Percentiles rank a stretch among this genome's conserved stretches.
Evolutionary conservation across 2,329 filamentous ascomycete genomes (phyloP).

Genomic region (Phyllosticta citriasiana): DNA sequence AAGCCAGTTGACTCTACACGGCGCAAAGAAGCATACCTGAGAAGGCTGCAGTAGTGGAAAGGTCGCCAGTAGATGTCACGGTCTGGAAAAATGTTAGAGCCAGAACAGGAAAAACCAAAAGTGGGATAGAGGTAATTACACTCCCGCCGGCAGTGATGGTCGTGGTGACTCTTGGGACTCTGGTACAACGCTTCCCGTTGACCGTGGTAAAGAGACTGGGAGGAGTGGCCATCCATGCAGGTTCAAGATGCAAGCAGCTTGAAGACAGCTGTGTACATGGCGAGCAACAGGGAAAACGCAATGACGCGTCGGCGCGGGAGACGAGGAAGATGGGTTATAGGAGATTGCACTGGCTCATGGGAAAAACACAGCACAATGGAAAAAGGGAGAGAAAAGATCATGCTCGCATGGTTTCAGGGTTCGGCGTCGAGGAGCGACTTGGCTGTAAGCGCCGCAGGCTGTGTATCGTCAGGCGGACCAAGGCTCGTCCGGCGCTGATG

Average conservation of each 20-base stretch:
- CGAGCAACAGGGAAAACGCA: neutral
- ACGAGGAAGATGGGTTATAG: neutral
- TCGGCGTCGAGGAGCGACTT: neutral
- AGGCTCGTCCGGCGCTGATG: neutral
- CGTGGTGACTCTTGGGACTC: slow-evolving; percentile 9
- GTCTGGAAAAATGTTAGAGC: neutral
- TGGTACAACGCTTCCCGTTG: slow-evolving; percentile 29
- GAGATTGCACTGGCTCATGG: neutral
- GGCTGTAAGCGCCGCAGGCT: slow-evolving; percentile 3
- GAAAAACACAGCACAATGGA: neutral
- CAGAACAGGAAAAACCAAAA: neutral
- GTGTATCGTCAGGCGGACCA: neutral
- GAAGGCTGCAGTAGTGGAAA: neutral
- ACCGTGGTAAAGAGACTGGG: slow-evolving; percentile 28
- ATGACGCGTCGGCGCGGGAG: neutral
- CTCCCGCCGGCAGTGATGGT: neutral
- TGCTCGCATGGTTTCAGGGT: slow-evolving; percentile 7
- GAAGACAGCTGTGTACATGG: neutral
- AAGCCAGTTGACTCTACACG: too few species aligned
- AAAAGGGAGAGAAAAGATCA: neutral
- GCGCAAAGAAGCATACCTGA: neutral
- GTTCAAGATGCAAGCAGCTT: slow-evolving; percentile 18
- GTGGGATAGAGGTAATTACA: neutral
- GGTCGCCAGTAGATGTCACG: neutral
- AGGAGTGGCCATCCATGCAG: slow-evolving; percentile 28